Evolutionary conservation across 75 land plant genomes (phyloP).

Genomic region (Cupressus sempervirens): DNA sequence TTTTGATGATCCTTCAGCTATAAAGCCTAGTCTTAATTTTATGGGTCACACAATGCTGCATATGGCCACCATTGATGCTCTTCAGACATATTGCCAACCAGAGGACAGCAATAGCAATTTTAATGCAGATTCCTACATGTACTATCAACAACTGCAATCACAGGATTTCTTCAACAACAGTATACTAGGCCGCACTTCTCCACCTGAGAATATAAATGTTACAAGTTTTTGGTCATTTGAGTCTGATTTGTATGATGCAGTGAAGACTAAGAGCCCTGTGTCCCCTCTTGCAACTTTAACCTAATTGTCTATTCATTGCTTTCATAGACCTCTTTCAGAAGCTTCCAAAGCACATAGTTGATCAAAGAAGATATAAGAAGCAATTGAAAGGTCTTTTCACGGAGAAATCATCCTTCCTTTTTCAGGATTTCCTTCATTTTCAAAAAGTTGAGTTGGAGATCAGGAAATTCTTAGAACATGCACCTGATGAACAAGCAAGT

Average conservation of each 20-base stretch:
- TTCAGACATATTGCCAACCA: neutral
- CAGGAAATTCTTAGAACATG: no score
- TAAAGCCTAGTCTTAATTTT: neutral
- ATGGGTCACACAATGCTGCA: neutral
- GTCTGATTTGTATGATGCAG: conserved; percentile 1
- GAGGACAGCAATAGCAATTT: neutral
- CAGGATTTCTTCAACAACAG: neutral
- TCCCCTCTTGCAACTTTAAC: neutral
- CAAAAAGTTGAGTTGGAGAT: no score
- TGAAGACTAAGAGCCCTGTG: neutral
- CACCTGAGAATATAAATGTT: neutral
- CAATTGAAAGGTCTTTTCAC: no score
- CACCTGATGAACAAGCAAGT: no score
- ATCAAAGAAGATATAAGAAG: no score
- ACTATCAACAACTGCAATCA: neutral
- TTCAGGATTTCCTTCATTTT: no score
- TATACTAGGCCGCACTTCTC: neutral
- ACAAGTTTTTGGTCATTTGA: neutral
- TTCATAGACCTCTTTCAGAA: no score
- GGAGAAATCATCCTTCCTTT: no score
- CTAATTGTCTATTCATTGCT: neutral
- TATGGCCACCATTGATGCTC: neutral
- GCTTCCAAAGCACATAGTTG: no score
- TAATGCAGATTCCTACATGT: neutral
- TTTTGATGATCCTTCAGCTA: neutral